Percentiles rank a stretch among this genome's conserved stretches.
These are phyloP conservation scores for Entomortierella lignicola DNA, from an alignment of 192 early-diverging fungal genomes.

Conservation along the genomic window DNA sequence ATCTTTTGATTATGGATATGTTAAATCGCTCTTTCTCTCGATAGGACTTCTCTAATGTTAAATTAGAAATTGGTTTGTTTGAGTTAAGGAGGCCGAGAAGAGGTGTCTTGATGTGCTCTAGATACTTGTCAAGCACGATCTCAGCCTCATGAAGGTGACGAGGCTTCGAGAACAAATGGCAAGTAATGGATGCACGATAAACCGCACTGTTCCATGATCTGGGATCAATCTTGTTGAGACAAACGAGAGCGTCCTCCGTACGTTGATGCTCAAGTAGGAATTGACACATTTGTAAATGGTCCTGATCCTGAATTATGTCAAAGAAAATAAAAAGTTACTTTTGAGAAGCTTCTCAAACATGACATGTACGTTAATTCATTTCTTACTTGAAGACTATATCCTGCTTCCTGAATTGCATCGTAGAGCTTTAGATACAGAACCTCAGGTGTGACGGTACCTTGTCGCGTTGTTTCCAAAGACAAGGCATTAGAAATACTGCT, in stretches of 20 bases:
- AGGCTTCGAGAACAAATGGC: constrained; percentile 30
- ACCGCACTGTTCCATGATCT: constrained; percentile 5
- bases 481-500: neutral
- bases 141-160: constrained; percentile 35
- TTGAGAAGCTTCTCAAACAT: neutral
- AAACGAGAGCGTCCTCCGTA: constrained; percentile 7
- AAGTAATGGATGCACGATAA: constrained; percentile 19
- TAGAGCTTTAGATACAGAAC: constrained; percentile 28
- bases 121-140: constrained; percentile 10
- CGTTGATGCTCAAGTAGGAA: constrained; percentile 13
- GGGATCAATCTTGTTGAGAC: constrained; percentile 10
- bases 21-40: constrained; percentile 1
- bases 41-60: no score
- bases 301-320: constrained; percentile 6
- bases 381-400: constrained; percentile 14
- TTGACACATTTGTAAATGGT: constrained; percentile 17
- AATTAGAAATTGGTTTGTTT: neutral
- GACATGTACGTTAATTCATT: neutral
- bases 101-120: neutral
- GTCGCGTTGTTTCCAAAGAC: constrained; percentile 9
- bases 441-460: constrained; percentile 3
- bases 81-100: neutral
- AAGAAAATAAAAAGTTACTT: neutral
- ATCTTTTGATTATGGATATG: constrained; percentile 8
- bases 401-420: constrained; percentile 6